Evolutionary conservation across 306 rosid genomes (phyloP).

Genomic region (Prunus persica): Prunus_persica_NCBIv2 NC_034011.1:18401501-18402000

Average conservation of each 20-base stretch:
- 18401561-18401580: no score
- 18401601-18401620: no score
- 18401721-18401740: neutral
- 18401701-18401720: neutral
- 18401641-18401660: no score
- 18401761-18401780: neutral
- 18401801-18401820: constrained; percentile 9
- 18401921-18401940: neutral
- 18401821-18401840: constrained; percentile 71
- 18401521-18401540: no score
- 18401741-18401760: neutral
- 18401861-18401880: constrained; percentile 65
- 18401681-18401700: no score
- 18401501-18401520: no score
- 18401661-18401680: no score
- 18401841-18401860: constrained; percentile 97
- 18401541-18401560: no score
- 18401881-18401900: constrained; percentile 74
- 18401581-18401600: no score
- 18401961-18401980: neutral
- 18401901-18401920: neutral
- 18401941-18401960: neutral
- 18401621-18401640: no score
- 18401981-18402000: neutral
- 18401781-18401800: neutral